A percentile compares a stretch with the other conserved stretches of the same genome.
Conservation (phyloP, 78 protist genomes). For the Chrysochromulina tobinii region DNA sequence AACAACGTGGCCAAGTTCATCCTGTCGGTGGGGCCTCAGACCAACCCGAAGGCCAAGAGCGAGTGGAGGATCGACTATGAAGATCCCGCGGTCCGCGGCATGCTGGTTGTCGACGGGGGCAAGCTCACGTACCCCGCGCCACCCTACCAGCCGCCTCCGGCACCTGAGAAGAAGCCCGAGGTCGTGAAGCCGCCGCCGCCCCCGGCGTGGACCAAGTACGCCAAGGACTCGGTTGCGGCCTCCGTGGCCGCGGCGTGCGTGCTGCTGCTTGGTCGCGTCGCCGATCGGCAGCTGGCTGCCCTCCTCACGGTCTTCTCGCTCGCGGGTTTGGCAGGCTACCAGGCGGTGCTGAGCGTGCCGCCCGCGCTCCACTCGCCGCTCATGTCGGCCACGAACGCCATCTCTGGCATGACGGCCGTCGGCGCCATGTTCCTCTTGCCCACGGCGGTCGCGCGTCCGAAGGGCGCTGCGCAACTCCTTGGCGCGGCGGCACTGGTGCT, state of each 20-base stretch:
- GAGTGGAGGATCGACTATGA: slow-evolving; percentile 58
- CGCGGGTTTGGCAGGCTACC: slow-evolving; percentile 30
- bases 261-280: neutral
- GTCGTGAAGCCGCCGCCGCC: slow-evolving; percentile 25
- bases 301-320: slow-evolving; percentile 73
- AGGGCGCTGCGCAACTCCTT: slow-evolving; percentile 27
- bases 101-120: slow-evolving; percentile 44
- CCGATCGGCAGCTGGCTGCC: slow-evolving; percentile 11
- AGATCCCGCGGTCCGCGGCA: slow-evolving; percentile 73
- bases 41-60: slow-evolving; percentile 25
- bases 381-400: slow-evolving; percentile 97
- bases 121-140: slow-evolving; percentile 50
- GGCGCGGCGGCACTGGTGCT: slow-evolving; percentile 79
- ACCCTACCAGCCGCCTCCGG: slow-evolving; percentile 30
- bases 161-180: neutral
- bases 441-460: slow-evolving; percentile 35
- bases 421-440: slow-evolving; percentile 86
- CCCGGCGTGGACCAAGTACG: neutral
- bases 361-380: slow-evolving; percentile 98
- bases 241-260: slow-evolving; percentile 10
- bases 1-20: slow-evolving; percentile 82
- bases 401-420: slow-evolving; percentile 92
- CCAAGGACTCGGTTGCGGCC: neutral
- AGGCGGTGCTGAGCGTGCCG: slow-evolving; percentile 90
- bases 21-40: slow-evolving; percentile 55